Conservation (phyloP, 2,329 filamentous ascomycete genomes). For the Phoma sp. region DNA sequence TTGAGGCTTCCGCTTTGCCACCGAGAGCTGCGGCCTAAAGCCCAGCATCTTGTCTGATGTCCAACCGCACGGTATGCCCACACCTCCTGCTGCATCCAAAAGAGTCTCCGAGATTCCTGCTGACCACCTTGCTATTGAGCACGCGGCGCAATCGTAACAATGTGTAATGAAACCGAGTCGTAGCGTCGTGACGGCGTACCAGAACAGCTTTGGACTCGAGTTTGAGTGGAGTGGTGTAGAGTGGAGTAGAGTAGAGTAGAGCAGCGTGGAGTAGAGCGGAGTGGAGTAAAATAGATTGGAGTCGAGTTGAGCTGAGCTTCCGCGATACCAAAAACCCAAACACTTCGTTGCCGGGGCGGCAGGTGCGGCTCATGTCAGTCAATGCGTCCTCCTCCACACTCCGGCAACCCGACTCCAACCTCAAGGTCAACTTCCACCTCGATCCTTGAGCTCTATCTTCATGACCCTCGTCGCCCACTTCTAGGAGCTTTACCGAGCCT, state of each 20-base stretch:
- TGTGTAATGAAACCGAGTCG: background rate
- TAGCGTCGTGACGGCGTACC: conserved; percentile 7
- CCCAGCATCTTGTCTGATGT: conserved; percentile 36
- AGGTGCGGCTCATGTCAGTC: background rate
- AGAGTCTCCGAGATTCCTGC: background rate
- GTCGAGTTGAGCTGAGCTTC: conserved; percentile 8
- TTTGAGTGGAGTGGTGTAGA: too few relatives aligned
- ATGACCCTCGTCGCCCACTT: too few relatives aligned
- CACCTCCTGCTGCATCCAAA: too few relatives aligned
- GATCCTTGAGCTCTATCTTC: too few relatives aligned
- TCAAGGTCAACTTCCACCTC: too few relatives aligned
- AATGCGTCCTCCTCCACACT: background rate
- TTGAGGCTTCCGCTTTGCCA: conserved; percentile 47
- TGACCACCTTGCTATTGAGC: background rate
- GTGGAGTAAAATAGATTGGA: background rate
- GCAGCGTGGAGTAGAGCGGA: background rate
- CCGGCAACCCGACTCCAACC: background rate
- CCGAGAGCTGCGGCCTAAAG: conserved; percentile 42
- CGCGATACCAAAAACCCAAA: conserved; percentile 3
- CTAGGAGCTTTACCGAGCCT: too few relatives aligned
- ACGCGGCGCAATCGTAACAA: conserved; percentile 1
- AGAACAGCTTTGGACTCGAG: background rate
- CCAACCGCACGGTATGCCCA: background rate
- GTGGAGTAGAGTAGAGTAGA: too few relatives aligned
- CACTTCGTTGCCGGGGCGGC: conserved; percentile 8